Evolutionary conservation across 2,329 filamentous ascomycete species (phyloP), one percentile per base, ranked within the genome.

Genomic region (Mollisia scopiformis): DNA sequence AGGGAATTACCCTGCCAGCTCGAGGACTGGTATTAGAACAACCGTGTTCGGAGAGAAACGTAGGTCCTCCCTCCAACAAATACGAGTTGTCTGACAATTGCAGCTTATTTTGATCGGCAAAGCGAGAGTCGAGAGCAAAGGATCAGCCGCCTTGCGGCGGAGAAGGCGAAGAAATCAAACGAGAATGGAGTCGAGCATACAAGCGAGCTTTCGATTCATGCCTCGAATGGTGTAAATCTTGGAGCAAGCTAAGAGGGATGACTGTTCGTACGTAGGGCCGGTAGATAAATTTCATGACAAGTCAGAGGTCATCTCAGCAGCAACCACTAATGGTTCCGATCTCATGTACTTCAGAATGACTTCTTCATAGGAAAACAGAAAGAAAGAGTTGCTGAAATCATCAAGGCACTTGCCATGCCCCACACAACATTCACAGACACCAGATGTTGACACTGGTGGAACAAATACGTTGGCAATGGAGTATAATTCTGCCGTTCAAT

Each of bases 21-120:
- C 57, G 43, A 62, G 68, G 46, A 62, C 62, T 55, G 68, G 66
- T 2, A 57, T 69, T 23, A 59, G 68, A 23, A 70, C 68, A 6
- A 69, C 68, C 21, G 66, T 70, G 2, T 70, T 69, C 63, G 66
- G 68, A 3, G 68, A 70, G 57, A 70, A 69, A 47, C 68, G 68
- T 69, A 61, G 61, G 68, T 65, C 16, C 35, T 25, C n/a, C 43
- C 16, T 30, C 10, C 23, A 41, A 41, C 37, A 37, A 35, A 43
- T 10, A 14, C 43, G 14, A 21, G 3, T 4, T 14, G 8, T 14
- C 49, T 51, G 57, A 25, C 30, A 2, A 6, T 33, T 28, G 5
- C 49, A 69, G 68, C 68, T 37, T 69, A 61, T 25, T 66, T 58
- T 62, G 68, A 69, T 50, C 66, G 65, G 19, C 63, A 64, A 41